phyloP scores from a whole-genome alignment of 192 early-diverging fungal genomes.

The Spinellus fusiger region DNA sequence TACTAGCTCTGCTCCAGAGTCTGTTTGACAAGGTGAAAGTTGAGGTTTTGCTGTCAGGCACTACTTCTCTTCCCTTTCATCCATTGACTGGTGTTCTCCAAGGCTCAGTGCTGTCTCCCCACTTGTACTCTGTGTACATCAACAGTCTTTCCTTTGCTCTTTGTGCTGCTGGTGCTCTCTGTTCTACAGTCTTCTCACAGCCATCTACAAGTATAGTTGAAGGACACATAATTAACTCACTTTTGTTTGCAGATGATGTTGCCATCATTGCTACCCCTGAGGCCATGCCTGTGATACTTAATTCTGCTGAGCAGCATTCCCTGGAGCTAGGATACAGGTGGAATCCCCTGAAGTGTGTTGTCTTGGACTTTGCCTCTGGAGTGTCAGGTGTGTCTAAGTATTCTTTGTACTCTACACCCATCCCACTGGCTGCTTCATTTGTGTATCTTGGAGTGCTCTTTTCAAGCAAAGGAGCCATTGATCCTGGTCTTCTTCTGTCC shows the following conservation, averaged over 20 bases:
- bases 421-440: not conserved
- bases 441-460: not conserved
- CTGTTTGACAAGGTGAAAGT: too few species aligned
- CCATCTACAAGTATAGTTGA: too few species aligned
- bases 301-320: not conserved
- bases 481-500: not conserved
- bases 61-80: not conserved
- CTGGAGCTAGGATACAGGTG: conserved; percentile 7
- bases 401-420: not conserved
- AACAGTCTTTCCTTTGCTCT: conserved; percentile 3
- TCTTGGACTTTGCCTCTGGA: not conserved
- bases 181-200: too few species aligned
- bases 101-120: conserved; percentile 14
- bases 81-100: not conserved
- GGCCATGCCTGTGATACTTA: not conserved
- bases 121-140: conserved; percentile 18
- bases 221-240: too few species aligned
- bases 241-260: too few species aligned
- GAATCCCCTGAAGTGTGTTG: conserved; percentile 13
- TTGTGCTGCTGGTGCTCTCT: not conserved
- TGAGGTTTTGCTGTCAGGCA: too few species aligned
- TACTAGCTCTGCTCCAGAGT: too few species aligned
- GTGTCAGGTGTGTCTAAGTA: too few species aligned
- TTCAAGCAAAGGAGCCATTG: not conserved
- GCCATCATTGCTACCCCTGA: not conserved